A percentile compares a stretch with the other conserved stretches of the same genome.
phyloP scores from a whole-genome alignment of 352 stramenopile species.

The Globisporangium solare region DNA sequence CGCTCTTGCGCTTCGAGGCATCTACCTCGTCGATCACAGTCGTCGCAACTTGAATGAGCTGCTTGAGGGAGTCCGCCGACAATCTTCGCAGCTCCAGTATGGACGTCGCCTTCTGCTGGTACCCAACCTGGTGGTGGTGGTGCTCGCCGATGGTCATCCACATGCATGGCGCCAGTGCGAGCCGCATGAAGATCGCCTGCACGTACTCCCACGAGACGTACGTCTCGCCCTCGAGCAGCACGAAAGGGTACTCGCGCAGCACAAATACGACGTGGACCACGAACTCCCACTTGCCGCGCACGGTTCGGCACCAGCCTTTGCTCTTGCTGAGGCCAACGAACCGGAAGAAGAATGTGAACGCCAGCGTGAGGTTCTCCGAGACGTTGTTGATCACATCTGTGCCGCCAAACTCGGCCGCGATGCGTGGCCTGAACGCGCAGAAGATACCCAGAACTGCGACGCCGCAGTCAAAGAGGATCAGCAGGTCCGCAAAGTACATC shows the following conservation, averaged over 20 bases:
- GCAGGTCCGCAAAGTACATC: slow-evolving; percentile 19
- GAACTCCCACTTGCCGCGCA: slow-evolving; percentile 24
- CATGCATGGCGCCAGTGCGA: slow-evolving; percentile 23
- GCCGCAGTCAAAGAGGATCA: slow-evolving; percentile 21
- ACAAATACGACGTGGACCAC: slow-evolving; percentile 28
- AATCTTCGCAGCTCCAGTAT: no score
- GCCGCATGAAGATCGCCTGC: slow-evolving; percentile 29
- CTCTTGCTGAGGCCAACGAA: slow-evolving; percentile 14
- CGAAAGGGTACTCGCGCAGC: slow-evolving; percentile 32
- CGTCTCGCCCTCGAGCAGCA: slow-evolving; percentile 19
- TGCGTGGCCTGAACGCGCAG: slow-evolving; percentile 14
- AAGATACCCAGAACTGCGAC: slow-evolving; percentile 17
- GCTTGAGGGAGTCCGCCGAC: background rate
- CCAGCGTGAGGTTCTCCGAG: slow-evolving; percentile 22
- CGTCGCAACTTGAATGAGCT: background rate
- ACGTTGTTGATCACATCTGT: slow-evolving; percentile 18
- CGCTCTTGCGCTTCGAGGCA: no score
- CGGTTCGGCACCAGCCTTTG: slow-evolving; percentile 11
- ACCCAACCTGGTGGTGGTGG: slow-evolving; percentile 9
- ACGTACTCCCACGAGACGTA: slow-evolving; percentile 22
- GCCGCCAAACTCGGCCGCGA: slow-evolving; percentile 6
- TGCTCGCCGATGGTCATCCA: slow-evolving; percentile 35
- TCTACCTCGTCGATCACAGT: no score
- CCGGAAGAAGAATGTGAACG: slow-evolving; percentile 30
- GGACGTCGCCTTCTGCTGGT: no score